Percentiles rank a stretch among this genome's conserved stretches.
Conservation (phyloP, 2,329 filamentous ascomycete genomes). For the Tolypocladium endophyticum region DNA sequence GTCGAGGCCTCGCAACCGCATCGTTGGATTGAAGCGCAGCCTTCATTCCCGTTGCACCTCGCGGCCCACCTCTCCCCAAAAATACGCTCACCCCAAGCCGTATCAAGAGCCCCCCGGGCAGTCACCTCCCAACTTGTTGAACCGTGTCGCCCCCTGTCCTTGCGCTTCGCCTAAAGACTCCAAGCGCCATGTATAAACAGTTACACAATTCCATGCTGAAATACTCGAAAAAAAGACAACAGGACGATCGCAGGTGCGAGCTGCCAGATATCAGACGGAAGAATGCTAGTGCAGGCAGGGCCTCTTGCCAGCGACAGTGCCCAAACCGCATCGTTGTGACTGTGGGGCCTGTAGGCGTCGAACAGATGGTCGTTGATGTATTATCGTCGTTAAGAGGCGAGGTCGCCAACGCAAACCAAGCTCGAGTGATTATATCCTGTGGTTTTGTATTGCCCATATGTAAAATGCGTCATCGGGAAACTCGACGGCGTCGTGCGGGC, state of each 20-base stretch:
- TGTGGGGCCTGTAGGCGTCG: not conserved
- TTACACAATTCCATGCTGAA: slow-evolving; percentile 21
- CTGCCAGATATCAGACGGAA: slow-evolving; percentile 15
- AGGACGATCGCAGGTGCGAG: slow-evolving; percentile 15
- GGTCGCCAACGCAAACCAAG: slow-evolving; percentile 19
- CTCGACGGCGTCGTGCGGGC: slow-evolving; percentile 1
- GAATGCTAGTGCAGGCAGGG: slow-evolving; percentile 8
- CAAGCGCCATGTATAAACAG: slow-evolving; percentile 29
- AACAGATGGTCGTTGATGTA: slow-evolving; percentile 15
- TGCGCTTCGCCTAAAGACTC: slow-evolving; percentile 27
- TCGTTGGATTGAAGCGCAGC: not conserved
- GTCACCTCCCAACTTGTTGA: slow-evolving; percentile 26
- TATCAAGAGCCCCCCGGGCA: slow-evolving; percentile 7
- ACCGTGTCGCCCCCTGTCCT: slow-evolving; percentile 21
- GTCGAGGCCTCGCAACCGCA: not conserved
- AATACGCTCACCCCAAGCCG: not conserved
- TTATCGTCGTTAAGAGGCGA: slow-evolving; percentile 21
- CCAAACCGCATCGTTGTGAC: not conserved
- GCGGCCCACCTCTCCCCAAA: not conserved
- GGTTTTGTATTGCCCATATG: not conserved
- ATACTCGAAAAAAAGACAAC: slow-evolving; percentile 24
- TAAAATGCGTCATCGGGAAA: slow-evolving; percentile 4
- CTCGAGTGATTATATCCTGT: slow-evolving; percentile 16
- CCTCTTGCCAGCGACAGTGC: not conserved
- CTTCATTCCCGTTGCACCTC: not conserved